phyloP scores from a whole-genome alignment of 805 yeast genomes.

The Candida krabiensis region DNA sequence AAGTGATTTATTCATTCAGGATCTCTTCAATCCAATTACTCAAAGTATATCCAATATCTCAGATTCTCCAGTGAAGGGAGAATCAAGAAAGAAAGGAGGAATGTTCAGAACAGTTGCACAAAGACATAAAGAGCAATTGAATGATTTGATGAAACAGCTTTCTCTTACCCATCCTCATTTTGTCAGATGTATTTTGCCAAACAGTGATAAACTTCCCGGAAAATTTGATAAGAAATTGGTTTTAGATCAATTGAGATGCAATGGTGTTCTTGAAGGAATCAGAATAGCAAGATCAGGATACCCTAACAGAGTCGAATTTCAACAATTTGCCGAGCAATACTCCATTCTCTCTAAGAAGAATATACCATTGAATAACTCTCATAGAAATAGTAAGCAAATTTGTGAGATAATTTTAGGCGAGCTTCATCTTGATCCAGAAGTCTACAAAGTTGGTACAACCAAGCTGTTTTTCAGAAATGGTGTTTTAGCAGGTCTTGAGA shows the following conservation, averaged over 20 bases:
- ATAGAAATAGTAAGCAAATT: slow-evolving; percentile 54
- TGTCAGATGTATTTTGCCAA: slow-evolving; percentile 94
- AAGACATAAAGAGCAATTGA: slow-evolving; percentile 84
- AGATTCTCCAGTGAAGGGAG: slow-evolving; percentile 33
- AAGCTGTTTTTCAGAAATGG: slow-evolving; percentile 78
- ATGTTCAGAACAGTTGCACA: slow-evolving; percentile 79
- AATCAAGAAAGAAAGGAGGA: slow-evolving; percentile 27
- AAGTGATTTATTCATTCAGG: slow-evolving; percentile 51
- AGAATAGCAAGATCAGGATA: slow-evolving; percentile 96
- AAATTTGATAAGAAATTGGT: slow-evolving; percentile 74
- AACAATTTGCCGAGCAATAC: slow-evolving; percentile 76
- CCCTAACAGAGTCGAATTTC: slow-evolving; percentile 87
- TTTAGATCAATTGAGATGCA: slow-evolving; percentile 86
- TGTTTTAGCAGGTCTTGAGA: slow-evolving; percentile 75
- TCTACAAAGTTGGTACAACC: slow-evolving; percentile 67
- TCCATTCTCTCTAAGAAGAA: slow-evolving; percentile 58
- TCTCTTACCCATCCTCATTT: slow-evolving; percentile 90
- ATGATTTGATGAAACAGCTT: slow-evolving; percentile 67
- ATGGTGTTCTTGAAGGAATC: slow-evolving; percentile 97
- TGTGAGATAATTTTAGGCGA: slow-evolving; percentile 66
- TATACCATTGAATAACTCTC: slow-evolving; percentile 30
- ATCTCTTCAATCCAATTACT: slow-evolving; percentile 44
- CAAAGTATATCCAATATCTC: slow-evolving; percentile 24
- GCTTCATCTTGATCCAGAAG: slow-evolving; percentile 58
- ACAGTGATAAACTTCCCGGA: slow-evolving; percentile 67